phyloP scores from a whole-genome alignment of 805 yeast species.

The Pichia cabralensis region DNA sequence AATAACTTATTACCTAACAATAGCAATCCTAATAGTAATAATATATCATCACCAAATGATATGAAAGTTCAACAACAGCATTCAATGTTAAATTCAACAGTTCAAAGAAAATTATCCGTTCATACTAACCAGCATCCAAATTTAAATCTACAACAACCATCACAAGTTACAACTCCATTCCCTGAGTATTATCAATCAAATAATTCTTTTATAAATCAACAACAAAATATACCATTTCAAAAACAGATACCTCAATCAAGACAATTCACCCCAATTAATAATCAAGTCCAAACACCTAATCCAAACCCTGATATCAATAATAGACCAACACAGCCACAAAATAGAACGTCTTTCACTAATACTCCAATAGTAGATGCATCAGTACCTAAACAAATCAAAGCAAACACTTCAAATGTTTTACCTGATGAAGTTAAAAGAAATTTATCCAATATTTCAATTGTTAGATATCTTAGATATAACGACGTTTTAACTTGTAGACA shows the following conservation, averaged over 20 bases:
- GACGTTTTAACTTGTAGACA: conserved; percentile 29
- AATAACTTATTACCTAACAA: too few relatives aligned
- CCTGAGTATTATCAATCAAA: conserved; percentile 1
- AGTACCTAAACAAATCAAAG: conserved; percentile 7
- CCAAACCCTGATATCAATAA: too few relatives aligned
- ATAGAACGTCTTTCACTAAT: conserved; percentile 7
- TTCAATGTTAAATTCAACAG: too few relatives aligned
- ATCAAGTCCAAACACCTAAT: too few relatives aligned
- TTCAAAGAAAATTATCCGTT: too few relatives aligned
- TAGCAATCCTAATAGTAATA: too few relatives aligned
- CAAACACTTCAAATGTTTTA: too few relatives aligned
- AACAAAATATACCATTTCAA: neutral
- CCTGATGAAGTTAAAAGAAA: conserved; percentile 21
- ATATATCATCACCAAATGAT: too few relatives aligned
- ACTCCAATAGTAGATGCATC: conserved; percentile 7
- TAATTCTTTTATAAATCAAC: neutral
- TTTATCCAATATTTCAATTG: conserved; percentile 39
- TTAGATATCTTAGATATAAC: conserved; percentile 39
- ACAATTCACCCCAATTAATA: too few relatives aligned
- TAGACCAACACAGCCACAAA: conserved; percentile 12
- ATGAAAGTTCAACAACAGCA: too few relatives aligned
- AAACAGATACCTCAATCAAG: conserved; percentile 6
- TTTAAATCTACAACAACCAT: conserved; percentile 4
- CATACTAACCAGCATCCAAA: neutral
- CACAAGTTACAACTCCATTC: conserved; percentile 5